A percentile compares a stretch with the other conserved stretches of the same genome.
Conservation (phyloP, 2,329 filamentous ascomycete genomes). For the Colletotrichum trifolii region DNA sequence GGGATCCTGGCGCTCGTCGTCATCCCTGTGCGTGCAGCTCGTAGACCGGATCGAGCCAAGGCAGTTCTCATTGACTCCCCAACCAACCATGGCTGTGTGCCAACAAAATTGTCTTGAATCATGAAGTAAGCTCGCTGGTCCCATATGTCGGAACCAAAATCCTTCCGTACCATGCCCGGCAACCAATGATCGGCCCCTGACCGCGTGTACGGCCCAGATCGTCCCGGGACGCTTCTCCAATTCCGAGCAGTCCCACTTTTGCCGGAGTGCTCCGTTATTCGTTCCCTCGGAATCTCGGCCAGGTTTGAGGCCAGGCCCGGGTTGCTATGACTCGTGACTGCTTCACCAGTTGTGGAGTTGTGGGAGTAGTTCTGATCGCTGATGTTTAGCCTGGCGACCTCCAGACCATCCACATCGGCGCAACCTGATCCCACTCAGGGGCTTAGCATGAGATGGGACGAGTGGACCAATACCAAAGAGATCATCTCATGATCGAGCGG, state of each 20-base stretch:
- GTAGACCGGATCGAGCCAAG: background rate
- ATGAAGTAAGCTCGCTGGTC: no score
- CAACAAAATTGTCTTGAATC: background rate
- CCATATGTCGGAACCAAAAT: slow-evolving; percentile 8
- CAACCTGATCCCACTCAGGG: background rate
- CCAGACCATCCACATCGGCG: slow-evolving; percentile 4
- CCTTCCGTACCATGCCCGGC: slow-evolving; percentile 4
- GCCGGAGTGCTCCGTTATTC: slow-evolving; percentile 12
- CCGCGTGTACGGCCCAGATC: background rate
- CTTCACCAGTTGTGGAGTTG: background rate
- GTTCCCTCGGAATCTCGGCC: background rate
- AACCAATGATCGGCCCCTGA: background rate
- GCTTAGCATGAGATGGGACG: slow-evolving; percentile 6
- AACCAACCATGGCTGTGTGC: background rate
- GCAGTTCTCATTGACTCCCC: background rate
- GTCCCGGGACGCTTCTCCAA: background rate
- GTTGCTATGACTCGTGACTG: slow-evolving; percentile 5
- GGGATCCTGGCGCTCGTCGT: slow-evolving; percentile 7
- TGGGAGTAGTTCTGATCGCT: slow-evolving; percentile 2
- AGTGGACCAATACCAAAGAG: background rate
- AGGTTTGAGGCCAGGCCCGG: slow-evolving; percentile 6
- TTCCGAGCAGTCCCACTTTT: slow-evolving; percentile 6
- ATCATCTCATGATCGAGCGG: background rate
- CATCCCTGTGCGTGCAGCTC: background rate
- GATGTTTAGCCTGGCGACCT: background rate